These are phyloP conservation scores for Harringtonia lauricola DNA, from an alignment of 2,329 filamentous ascomycete genomes.

Conservation along the genomic window DNA sequence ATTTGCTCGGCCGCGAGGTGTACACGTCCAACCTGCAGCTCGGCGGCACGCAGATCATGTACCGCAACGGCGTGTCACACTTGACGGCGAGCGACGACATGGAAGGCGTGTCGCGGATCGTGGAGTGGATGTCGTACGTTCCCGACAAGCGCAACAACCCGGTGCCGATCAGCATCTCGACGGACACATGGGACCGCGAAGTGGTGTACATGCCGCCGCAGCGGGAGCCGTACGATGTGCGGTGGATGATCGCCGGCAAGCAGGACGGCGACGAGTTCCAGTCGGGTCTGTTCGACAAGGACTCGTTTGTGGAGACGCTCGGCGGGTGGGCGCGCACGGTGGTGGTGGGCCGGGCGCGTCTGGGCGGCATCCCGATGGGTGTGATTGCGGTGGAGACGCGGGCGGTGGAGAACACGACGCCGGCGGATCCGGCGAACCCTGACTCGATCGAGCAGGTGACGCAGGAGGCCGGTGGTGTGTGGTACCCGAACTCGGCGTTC, in stretches of 20 bases:
- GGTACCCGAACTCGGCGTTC: constrained; percentile 99
- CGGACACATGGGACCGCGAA: constrained; percentile 88
- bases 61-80: constrained; percentile 98
- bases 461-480: constrained; percentile 95
- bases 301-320: constrained; percentile 92
- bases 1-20: constrained; percentile 92
- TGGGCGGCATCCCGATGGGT: constrained; percentile 96
- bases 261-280: constrained; percentile 78
- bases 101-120: constrained; percentile 93
- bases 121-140: constrained; percentile 95
- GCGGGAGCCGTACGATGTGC: constrained; percentile 83
- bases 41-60: constrained; percentile 99
- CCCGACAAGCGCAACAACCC: constrained; percentile 91
- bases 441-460: constrained; percentile 94
- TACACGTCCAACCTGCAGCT: constrained; percentile 99
- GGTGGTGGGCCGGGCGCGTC: constrained; percentile 88
- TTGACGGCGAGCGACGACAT: constrained; percentile 98
- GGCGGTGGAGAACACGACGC: constrained; percentile 91
- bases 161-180: constrained; percentile 79
- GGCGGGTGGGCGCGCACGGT: constrained; percentile 96
- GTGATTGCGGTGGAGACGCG: constrained; percentile 96
- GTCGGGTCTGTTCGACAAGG: constrained; percentile 88
- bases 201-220: constrained; percentile 71
- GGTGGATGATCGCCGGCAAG: constrained; percentile 85
- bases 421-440: constrained; percentile 93